These are phyloP conservation scores for Inga oerstediana DNA, from an alignment of 306 rosid genomes.

Conservation along the genomic window DNA sequence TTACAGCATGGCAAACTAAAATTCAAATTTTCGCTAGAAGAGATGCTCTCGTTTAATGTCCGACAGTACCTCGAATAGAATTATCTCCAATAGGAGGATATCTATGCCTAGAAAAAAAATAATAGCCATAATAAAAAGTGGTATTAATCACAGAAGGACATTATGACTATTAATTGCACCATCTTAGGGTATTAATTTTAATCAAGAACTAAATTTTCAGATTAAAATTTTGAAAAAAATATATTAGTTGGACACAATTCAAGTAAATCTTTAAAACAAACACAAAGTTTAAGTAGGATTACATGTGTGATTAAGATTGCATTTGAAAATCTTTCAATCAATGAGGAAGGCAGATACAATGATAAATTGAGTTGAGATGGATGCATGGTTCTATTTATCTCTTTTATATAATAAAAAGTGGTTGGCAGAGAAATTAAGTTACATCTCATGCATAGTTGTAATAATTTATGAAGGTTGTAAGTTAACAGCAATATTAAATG, in stretches of 20 bases:
- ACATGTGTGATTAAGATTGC: not conserved
- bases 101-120: too few relatives aligned
- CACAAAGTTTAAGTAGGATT: too few relatives aligned
- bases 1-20: rapidly evolving
- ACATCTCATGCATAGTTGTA: not conserved
- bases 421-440: not conserved
- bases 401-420: not conserved
- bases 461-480: not conserved
- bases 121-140: too few relatives aligned
- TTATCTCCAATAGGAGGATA: too few relatives aligned
- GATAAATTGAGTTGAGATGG: not conserved
- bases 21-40: too few relatives aligned
- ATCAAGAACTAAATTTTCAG: not conserved
- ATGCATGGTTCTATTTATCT: not conserved
- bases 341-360: not conserved
- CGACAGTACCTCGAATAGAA: too few relatives aligned
- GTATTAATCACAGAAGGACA: not conserved
- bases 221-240: not conserved
- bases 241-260: too few relatives aligned
- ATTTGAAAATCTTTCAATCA: not conserved
- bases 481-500: not conserved
- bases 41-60: too few relatives aligned
- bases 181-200: not conserved
- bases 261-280: too few relatives aligned
- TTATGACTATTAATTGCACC: not conserved